Evolutionary conservation across 2,329 filamentous ascomycete species (phyloP).

Genomic region (Microcera coccophila): DNA sequence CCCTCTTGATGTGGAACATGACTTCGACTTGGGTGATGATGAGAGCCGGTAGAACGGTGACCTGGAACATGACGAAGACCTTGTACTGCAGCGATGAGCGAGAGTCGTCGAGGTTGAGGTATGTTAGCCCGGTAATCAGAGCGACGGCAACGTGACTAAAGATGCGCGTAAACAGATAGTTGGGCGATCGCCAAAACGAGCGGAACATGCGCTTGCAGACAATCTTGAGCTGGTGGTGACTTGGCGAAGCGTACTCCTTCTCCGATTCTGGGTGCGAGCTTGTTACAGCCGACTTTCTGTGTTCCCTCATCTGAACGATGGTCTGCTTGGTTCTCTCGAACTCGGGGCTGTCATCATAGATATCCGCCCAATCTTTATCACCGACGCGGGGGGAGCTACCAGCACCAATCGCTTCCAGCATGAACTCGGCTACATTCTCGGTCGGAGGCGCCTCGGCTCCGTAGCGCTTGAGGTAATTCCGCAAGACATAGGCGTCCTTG

Average conservation of each 20-base stretch:
- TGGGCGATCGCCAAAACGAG: constrained; percentile 79
- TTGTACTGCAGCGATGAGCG: constrained; percentile 76
- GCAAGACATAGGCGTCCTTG: constrained; percentile 65
- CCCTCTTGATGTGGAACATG: constrained; percentile 74
- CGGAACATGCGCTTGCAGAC: constrained; percentile 71
- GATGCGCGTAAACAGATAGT: constrained; percentile 83
- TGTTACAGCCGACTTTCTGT: constrained; percentile 42
- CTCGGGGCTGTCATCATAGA: constrained; percentile 73
- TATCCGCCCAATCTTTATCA: constrained; percentile 72
- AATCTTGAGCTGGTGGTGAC: constrained; percentile 72
- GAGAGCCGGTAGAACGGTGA: constrained; percentile 76
- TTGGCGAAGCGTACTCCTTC: constrained; percentile 77
- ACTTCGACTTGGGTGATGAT: constrained; percentile 78
- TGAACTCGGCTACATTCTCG: constrained; percentile 68
- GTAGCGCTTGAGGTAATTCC: constrained; percentile 57
- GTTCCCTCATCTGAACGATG: constrained; percentile 63
- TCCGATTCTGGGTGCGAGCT: constrained; percentile 52
- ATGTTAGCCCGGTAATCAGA: constrained; percentile 74
- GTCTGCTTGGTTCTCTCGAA: constrained; percentile 61
- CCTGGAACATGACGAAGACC: constrained; percentile 87
- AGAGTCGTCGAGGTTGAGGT: constrained; percentile 72
- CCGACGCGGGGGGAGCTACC: constrained; percentile 69
- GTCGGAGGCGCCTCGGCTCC: constrained; percentile 56
- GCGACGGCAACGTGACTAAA: constrained; percentile 81
- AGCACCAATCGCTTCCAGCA: constrained; percentile 80